Base-by-base conservation (phyloP, 2,329 filamentous ascomycete genomes). In the Karstenula rhodostoma region DNA sequence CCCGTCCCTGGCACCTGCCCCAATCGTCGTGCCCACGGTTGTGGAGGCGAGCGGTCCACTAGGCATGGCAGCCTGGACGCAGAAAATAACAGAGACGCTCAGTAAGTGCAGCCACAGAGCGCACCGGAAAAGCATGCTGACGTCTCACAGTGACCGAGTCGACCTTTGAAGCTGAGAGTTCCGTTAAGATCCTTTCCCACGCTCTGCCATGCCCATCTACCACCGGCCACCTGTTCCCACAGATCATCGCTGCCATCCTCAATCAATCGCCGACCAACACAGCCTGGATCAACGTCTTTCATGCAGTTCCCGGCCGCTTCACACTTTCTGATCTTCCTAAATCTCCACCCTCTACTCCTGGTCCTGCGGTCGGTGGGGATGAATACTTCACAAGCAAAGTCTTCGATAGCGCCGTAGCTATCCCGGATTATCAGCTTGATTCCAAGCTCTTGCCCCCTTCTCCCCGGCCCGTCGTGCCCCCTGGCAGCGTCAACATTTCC, bases 301-400 rank as follows among this genome's bases (percentile, higher is more conserved):
- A 89, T 68, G 87, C 87, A 0, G 85, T 89, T 1, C 86, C 86
- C 10, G 84, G 85, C 43, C 84, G 85, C 55, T 89, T 88, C 76
- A 88, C 83, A 57, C 80, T 89, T 37, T 82, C 83, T 22, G 87
- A 88, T 65, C 80, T 89, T 4, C 87, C 87, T 8, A 85, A 83
- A 32, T 89, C 87, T n/a, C 87, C 87, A 9, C 86, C 87, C 4
- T 84, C 80, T 54, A 89, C 87, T 2, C 87, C 87, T 13, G 81
- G 80, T 10, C 80, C 79, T 4, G 75, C 79, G 0, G 79, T 83
- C 37, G 81, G 81, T 22, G 82, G 82, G 32, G 83, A 87, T 32
- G 86, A 88, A 60, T 89, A 89, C 72, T 89, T 90, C 73, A 87
- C 84, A 48, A 80, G 78, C 54, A 87, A 85, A 40, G 80, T 89